A percentile compares a stretch with the other conserved stretches of the same genome.
These are phyloP conservation scores for Teratosphaeriaceae sp. DNA, from an alignment of 2,329 filamentous ascomycete species.

Conservation along the genomic window DNA sequence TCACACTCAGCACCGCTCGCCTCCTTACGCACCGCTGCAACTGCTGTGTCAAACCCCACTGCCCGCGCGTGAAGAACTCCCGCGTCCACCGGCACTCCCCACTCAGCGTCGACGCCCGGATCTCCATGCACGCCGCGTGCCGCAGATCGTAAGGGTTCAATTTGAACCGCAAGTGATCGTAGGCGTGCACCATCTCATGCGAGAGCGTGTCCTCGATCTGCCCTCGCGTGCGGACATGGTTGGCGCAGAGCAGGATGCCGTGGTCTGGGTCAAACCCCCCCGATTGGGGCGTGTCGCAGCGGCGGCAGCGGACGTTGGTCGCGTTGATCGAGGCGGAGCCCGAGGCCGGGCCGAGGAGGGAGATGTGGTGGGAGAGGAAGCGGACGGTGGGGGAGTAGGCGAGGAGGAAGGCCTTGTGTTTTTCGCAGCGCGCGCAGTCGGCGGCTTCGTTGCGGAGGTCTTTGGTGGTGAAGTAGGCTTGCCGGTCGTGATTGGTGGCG, in stretches of 20 bases:
- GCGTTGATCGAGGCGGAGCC: constrained; percentile 57
- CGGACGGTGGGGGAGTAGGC: constrained; percentile 77
- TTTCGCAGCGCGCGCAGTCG: constrained; percentile 77
- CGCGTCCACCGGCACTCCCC: constrained; percentile 88
- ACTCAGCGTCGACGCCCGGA: constrained; percentile 84
- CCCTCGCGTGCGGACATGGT: constrained; percentile 71
- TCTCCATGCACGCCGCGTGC: constrained; percentile 95
- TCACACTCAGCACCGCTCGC: constrained; percentile 73
- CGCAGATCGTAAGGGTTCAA: constrained; percentile 75
- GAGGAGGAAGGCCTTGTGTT: constrained; percentile 76
- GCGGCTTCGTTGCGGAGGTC: constrained; percentile 68
- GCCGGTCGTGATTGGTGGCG: constrained; percentile 61
- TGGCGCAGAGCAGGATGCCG: constrained; percentile 88
- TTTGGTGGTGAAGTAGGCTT: constrained; percentile 70
- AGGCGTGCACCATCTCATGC: constrained; percentile 97
- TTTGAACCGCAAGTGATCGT: constrained; percentile 88
- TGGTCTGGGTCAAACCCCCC: constrained; percentile 83
- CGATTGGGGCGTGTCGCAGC: constrained; percentile 65
- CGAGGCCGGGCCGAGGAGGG: constrained; percentile 54
- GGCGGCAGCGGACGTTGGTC: constrained; percentile 72
- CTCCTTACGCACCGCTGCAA: constrained; percentile 86
- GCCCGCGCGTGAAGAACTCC: constrained; percentile 76
- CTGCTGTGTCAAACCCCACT: constrained; percentile 86
- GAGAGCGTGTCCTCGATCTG: constrained; percentile 91
- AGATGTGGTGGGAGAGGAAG: constrained; percentile 78